Base-by-base conservation (phyloP, 164 flowering plant genomes). In the Umbilicus rupestris region DNA sequence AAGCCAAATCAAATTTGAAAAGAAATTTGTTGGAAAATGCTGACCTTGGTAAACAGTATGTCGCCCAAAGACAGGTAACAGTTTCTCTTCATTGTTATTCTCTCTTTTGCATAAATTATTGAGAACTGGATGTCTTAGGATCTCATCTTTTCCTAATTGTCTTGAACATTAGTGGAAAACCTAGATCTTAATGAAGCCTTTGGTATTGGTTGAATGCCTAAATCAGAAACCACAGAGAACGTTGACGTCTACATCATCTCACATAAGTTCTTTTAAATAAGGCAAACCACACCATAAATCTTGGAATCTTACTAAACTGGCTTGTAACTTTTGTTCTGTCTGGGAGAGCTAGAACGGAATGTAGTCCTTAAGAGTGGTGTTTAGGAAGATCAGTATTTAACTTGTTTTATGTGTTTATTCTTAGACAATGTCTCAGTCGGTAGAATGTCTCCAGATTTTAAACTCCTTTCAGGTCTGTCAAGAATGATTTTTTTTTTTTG, bases 61-160 rank as follows among this genome's bases (percentile, higher is more conserved):
- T 88, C 63, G 78, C 87, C 57, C 76, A 84, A 73, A 81, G 79
- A 80, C 94, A 87, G 96, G 98, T 93, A 76, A 15, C 50, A 62
- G 69, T 65, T 60, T 28, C 52, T 55, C 46, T 33, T 50, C n/a
- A 57, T 58, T 17, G 28, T 0, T 22, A 10, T 35, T 29, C 45
- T 37, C 30, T 20, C 12, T 39, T 58, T 41, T 9, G 29, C 52
- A 17, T 44, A 19, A 58, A 29, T 22, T 57, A 2, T 26, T 39
- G 16, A 35, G 14, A 57, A 8, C 10, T 31, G 58, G 45, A n/a
- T n/a, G 26, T 55, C 59, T 28, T 55, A 24, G 17, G 33, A 55
- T 11, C 7, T 41, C 37, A 6, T 41, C 44, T 41, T 28, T 55
- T 55, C 19, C 60, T 11, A n/a, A n/a, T n/a, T 30, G 29, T 15